Base-by-base conservation (phyloP, 2,329 filamentous ascomycete species). In the Balansia obtecta region DNA sequence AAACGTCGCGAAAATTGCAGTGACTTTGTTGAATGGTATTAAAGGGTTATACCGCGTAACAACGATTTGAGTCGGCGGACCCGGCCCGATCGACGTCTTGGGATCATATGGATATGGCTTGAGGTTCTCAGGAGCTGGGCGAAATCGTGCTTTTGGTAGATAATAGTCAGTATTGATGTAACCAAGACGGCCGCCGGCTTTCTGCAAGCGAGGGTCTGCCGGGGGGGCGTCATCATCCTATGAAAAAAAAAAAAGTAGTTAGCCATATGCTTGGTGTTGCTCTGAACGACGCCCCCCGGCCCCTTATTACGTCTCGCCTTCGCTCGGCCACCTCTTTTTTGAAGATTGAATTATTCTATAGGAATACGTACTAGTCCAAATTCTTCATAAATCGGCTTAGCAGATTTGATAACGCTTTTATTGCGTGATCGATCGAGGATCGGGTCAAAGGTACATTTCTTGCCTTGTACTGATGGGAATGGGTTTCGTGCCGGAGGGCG, bases 11-110 rank as follows among this genome's bases (percentile, higher is more conserved):
- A 95, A 94, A 49, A 87, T 78, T 44, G 84, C 80, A 16, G 79
- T 80, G 47, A 95, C 77, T 59, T 88, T 86, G 50, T 81, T 78
- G 59, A 95, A 87, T 12, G 88, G 80, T 40, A 86, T 84, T 56
- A 97, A 72, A 7, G 91, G 90, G 66, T 97, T 93, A 64, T 96
- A 96, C n/a, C 89, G 88, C n/a, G 83, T 90, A 18, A 96, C 88
- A 4, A 97, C 84, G 46, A 98, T 82, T 64, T 95, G 88, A 2
- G 86, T 88, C 2, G 93, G 88, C 13, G 91, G 91, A 0, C 88
- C 88, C 22, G 89, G 88, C 0, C 90, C 91, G 58, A 94, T 81
- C 2, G 91, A 95, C 4, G 88, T 88, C 59, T 81, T 82, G 5
- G 82, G 71, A 63, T 97, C 90, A 67, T 88, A 93, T 27, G 79